Percentiles rank a stretch among this genome's conserved stretches.
Evolutionary conservation across 768 basidiomycete genomes (phyloP).

Genomic region (Collybiopsis luxurians): DNA sequence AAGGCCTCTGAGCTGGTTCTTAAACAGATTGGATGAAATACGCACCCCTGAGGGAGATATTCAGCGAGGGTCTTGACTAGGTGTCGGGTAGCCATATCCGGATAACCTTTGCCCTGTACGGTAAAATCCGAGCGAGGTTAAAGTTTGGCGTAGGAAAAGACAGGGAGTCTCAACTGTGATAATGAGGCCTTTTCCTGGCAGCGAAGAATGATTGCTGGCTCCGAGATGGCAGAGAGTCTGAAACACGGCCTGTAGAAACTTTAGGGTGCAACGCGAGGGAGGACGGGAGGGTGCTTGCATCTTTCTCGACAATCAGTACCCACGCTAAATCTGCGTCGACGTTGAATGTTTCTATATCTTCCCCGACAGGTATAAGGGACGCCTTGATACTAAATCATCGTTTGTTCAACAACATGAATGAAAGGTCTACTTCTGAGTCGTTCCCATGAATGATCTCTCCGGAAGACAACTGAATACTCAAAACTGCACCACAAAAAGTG

Average conservation of each 20-base stretch:
- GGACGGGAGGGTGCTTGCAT: slow-evolving; percentile 43
- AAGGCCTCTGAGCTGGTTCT: not conserved
- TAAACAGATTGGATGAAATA: not conserved
- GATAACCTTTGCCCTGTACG: slow-evolving; percentile 91
- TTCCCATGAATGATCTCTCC: slow-evolving; percentile 51
- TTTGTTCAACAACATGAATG: not conserved
- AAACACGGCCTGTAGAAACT: slow-evolving; percentile 79
- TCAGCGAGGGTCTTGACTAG: slow-evolving; percentile 72
- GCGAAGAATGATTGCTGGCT: slow-evolving; percentile 44
- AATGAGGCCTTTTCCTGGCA: slow-evolving; percentile 67
- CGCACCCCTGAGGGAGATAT: slow-evolving; percentile 59
- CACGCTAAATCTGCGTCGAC: slow-evolving; percentile 57
- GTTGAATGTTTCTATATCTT: slow-evolving; percentile 65
- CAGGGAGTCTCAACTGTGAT: slow-evolving; percentile 59
- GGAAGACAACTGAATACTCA: slow-evolving; percentile 54
- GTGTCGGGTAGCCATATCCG: slow-evolving; percentile 88
- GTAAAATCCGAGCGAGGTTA: not conserved
- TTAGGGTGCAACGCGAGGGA: not conserved
- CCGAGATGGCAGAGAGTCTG: slow-evolving; percentile 70
- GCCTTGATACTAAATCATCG: slow-evolving; percentile 41
- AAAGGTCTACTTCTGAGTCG: slow-evolving; percentile 53
- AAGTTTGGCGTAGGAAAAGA: not conserved
- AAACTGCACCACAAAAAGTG: slow-evolving; percentile 67
- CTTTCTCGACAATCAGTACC: slow-evolving; percentile 93
- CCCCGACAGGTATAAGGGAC: slow-evolving; percentile 72